phyloP scores from a whole-genome alignment of 306 rosid species.

The Aeschynomene evenia region DNA sequence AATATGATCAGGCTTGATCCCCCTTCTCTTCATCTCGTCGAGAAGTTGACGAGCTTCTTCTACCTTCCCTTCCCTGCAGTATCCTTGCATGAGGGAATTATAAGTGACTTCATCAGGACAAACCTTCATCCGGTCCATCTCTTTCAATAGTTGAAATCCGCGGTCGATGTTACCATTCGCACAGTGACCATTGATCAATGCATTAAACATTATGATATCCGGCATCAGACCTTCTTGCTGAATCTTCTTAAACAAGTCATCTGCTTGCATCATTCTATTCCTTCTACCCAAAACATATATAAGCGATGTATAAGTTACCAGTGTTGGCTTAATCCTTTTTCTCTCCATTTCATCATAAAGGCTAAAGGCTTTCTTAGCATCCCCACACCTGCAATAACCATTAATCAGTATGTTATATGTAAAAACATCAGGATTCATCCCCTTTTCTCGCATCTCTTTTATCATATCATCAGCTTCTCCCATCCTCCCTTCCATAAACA shows the following conservation, averaged over 20 bases:
- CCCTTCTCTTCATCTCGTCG: slow-evolving; percentile 75
- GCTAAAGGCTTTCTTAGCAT: slow-evolving; percentile 61
- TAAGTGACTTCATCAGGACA: slow-evolving; percentile 76
- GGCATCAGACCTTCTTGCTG: slow-evolving; percentile 53
- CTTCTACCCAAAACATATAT: slow-evolving; percentile 59
- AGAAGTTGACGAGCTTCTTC: slow-evolving; percentile 82
- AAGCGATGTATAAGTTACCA: slow-evolving; percentile 76
- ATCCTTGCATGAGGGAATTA: slow-evolving; percentile 89
- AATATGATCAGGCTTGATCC: slow-evolving; percentile 77
- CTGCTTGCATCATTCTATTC: slow-evolving; percentile 71
- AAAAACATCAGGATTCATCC: slow-evolving; percentile 60
- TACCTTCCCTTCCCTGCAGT: slow-evolving; percentile 74
- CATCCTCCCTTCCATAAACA: slow-evolving; percentile 64
- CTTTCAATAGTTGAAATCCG: slow-evolving; percentile 63
- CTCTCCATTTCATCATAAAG: slow-evolving; percentile 63
- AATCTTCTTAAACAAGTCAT: slow-evolving; percentile 60
- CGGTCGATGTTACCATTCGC: slow-evolving; percentile 52
- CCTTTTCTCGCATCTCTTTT: slow-evolving; percentile 63
- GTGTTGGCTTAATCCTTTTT: slow-evolving; percentile 55
- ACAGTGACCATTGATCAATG: slow-evolving; percentile 83
- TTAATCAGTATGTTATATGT: slow-evolving; percentile 79
- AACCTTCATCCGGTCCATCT: slow-evolving; percentile 69
- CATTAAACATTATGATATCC: slow-evolving; percentile 71
- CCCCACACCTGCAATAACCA: slow-evolving; percentile 71
- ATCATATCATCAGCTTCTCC: slow-evolving; percentile 59